phyloP scores from a whole-genome alignment of 768 basidiomycete genomes.

The Naganishia friedmannii region DNA sequence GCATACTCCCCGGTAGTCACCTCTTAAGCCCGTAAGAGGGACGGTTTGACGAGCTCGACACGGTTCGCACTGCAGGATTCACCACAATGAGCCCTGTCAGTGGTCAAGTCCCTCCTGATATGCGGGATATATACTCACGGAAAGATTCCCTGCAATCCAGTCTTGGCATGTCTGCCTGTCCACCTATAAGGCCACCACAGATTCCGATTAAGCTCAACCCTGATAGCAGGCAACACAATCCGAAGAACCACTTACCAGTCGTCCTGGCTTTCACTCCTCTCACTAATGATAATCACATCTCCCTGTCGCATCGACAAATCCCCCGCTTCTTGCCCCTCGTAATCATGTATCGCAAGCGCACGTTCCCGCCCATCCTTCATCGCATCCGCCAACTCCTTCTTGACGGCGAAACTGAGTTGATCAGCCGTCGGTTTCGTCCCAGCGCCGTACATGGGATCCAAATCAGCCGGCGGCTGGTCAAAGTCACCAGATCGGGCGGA shows the following conservation, averaged over 20 bases:
- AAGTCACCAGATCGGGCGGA: not conserved
- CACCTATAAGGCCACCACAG: conserved; percentile 10
- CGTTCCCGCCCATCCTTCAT: conserved; percentile 56
- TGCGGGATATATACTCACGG: conserved; percentile 21
- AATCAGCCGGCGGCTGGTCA: conserved; percentile 1
- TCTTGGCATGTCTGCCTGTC: conserved; percentile 29
- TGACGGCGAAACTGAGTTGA: conserved; percentile 13
- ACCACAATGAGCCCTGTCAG: too few species aligned
- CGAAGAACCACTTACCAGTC: conserved; percentile 38
- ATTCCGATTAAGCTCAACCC: not conserved
- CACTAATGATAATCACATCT: conserved; percentile 63
- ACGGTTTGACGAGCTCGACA: conserved; percentile 29
- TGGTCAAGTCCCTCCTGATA: not conserved
- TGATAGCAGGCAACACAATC: not conserved
- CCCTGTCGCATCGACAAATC: conserved; percentile 70
- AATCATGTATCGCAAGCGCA: conserved; percentile 72
- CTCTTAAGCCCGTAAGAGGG: not conserved
- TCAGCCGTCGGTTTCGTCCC: conserved; percentile 5
- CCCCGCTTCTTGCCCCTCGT: conserved; percentile 69
- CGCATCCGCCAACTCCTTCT: conserved; percentile 34
- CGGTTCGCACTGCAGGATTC: conserved; percentile 23
- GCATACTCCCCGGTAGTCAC: too few species aligned
- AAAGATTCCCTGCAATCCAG: conserved; percentile 28
- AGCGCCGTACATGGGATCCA: conserved; percentile 12
- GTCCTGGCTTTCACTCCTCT: conserved; percentile 59